Percentiles rank a stretch among this genome's conserved stretches.
Evolutionary conservation across 805 yeast genomes (phyloP).

Genomic region (Yarrowia sp.): DNA sequence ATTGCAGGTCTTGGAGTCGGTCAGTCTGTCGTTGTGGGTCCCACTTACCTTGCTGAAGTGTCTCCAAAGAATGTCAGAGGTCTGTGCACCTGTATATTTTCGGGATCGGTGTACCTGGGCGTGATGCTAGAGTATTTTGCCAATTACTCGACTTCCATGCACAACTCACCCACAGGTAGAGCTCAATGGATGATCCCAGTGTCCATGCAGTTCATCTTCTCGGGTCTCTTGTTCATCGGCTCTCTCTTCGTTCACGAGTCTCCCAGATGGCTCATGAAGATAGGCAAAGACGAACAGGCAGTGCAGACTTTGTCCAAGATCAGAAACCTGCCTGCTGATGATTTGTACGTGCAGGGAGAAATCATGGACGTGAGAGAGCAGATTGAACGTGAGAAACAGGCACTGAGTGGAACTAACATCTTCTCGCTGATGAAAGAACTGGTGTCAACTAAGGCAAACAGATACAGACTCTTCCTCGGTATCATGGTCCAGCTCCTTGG

Average conservation of each 20-base stretch:
- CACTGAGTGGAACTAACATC: neutral
- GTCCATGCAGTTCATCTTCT: constrained; percentile 2
- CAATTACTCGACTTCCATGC: constrained; percentile 1
- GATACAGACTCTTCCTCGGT: constrained; percentile 2
- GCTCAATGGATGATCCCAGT: neutral
- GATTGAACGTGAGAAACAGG: constrained; percentile 10
- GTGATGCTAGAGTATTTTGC: constrained; percentile 9
- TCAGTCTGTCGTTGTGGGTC: neutral
- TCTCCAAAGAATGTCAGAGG: neutral
- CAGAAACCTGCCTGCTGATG: constrained; percentile 1
- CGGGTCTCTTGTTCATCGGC: neutral
- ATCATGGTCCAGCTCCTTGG: constrained; percentile 6
- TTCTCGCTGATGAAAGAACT: neutral
- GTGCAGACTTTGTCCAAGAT: neutral
- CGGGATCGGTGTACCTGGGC: constrained; percentile 4
- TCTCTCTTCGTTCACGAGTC: neutral
- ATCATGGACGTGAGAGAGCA: constrained; percentile 4
- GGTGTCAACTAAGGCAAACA: constrained; percentile 1
- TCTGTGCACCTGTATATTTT: neutral
- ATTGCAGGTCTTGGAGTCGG: constrained; percentile 5
- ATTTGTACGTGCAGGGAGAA: neutral
- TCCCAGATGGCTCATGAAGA: constrained; percentile 2
- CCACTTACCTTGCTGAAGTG: constrained; percentile 3
- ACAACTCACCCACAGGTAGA: neutral
- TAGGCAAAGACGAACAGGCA: neutral